A percentile compares a stretch with the other conserved stretches of the same genome.
Evolutionary conservation across 2,329 filamentous ascomycete genomes (phyloP).

Genomic region (Shiraia bambusicola): DNA sequence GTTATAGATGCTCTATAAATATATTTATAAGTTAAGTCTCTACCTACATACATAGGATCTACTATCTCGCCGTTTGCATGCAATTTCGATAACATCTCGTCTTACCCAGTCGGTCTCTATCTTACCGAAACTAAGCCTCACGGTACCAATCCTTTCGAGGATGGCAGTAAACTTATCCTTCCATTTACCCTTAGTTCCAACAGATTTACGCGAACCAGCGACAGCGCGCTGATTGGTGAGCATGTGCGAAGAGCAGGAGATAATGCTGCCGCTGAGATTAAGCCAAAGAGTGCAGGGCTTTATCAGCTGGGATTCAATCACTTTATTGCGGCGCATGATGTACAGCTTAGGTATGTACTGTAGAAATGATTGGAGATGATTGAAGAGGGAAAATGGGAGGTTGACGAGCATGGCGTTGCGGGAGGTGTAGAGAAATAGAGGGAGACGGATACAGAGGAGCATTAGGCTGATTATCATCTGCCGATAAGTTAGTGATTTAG

Average conservation of each 20-base stretch:
- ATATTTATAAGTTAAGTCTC: too few relatives aligned
- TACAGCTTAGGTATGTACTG: slow-evolving; percentile 9
- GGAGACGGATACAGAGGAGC: slow-evolving; percentile 8
- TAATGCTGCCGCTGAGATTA: background rate
- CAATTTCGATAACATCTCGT: slow-evolving; percentile 5
- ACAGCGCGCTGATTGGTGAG: slow-evolving; percentile 10
- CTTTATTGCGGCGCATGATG: slow-evolving; percentile 10
- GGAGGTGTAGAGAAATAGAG: slow-evolving; percentile 9
- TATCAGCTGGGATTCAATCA: slow-evolving; percentile 10
- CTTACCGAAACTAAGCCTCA: slow-evolving; percentile 6
- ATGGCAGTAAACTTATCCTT: slow-evolving; percentile 9
- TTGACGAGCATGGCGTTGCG: slow-evolving; percentile 7
- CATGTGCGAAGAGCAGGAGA: slow-evolving; percentile 5
- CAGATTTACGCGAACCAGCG: slow-evolving; percentile 10
- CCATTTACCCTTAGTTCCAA: slow-evolving; percentile 10
- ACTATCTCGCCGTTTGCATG: slow-evolving; percentile 5
- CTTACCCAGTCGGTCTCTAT: slow-evolving; percentile 8
- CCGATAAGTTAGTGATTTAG: too few relatives aligned
- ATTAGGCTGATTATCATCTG: too few relatives aligned
- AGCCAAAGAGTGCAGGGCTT: slow-evolving; percentile 5
- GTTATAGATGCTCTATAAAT: too few relatives aligned
- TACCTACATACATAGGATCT: too few relatives aligned
- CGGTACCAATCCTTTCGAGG: slow-evolving; percentile 9
- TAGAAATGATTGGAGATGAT: slow-evolving; percentile 10
- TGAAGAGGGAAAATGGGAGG: slow-evolving; percentile 7